Conservation (phyloP, 352 stramenopile species). For the Phytopythium vexans region DNA sequence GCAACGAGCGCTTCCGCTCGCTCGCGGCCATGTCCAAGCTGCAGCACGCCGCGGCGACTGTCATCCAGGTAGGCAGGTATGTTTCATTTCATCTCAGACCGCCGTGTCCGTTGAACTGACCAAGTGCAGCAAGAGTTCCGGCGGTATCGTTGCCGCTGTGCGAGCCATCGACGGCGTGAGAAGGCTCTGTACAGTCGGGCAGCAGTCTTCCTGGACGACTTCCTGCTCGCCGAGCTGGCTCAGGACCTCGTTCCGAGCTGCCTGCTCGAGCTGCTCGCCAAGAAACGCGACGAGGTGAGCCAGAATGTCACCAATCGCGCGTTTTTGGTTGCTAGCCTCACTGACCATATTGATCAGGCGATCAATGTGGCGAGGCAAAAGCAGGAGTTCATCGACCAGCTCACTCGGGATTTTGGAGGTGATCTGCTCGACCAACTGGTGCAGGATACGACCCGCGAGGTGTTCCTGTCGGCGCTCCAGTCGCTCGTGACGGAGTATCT, state of each 20-base stretch:
- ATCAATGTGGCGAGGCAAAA: constrained; percentile 10
- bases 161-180: constrained; percentile 16
- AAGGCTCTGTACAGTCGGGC: constrained; percentile 14
- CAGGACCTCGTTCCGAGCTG: constrained; percentile 25
- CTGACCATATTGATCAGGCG: constrained; percentile 11
- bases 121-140: constrained; percentile 35
- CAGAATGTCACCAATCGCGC: neutral
- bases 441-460: constrained; percentile 19
- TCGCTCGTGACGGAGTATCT: constrained; percentile 39
- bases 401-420: constrained; percentile 10
- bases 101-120: neutral
- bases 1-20: constrained; percentile 40
- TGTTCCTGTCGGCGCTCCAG: constrained; percentile 32
- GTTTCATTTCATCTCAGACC: neutral
- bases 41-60: constrained; percentile 29
- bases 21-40: constrained; percentile 42
- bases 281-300: constrained; percentile 25
- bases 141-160: constrained; percentile 25
- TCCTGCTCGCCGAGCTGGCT: constrained; percentile 27
- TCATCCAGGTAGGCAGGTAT: constrained; percentile 36
- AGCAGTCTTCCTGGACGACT: constrained; percentile 24
- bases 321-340: neutral
- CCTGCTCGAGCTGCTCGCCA: constrained; percentile 36
- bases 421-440: constrained; percentile 14
- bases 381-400: constrained; percentile 12